Base-by-base conservation (phyloP, 352 stramenopile genomes). In the Globisporangium polare region DNA sequence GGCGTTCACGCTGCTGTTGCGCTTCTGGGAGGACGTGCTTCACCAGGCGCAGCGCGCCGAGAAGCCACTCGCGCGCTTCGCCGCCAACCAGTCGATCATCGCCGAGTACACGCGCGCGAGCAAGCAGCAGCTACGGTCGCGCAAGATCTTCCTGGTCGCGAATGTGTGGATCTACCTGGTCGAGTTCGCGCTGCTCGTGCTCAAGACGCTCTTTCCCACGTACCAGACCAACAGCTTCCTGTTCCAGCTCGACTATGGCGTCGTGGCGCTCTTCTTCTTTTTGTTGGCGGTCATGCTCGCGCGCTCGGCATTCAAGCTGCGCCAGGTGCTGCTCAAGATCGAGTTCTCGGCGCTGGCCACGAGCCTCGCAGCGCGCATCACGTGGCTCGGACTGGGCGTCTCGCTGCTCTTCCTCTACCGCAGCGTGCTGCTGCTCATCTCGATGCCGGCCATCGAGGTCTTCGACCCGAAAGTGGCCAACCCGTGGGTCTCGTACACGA, bases 151-250 rank as follows among this genome's bases (percentile, higher is more conserved):
- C 41, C 66, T 92, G 3, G 81, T 92, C 22, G 82, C 80, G 51
- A 92, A 90, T 54, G 83, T 92, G 5, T 92, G 80, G 83, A 90
- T 92, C 56, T 90, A 92, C 65, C 62, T 92, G 17, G 70, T 90
- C 15, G 83, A 92, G 56, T 87, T 77, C 45, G 78, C 71, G 45
- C 68, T 92, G 56, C 66, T 92, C 6, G 75, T 87, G 54, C 65
- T 88, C 51, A 88, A 90, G 71, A 90, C 78, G 31, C 63, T 90
- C 2, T 90, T 90, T 54, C 81, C 81, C 5, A 49, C 57, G 5
- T 63, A 63, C 37, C 47, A 57, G 49, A 51, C 78, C 39, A 78
- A 83, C 43, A 81, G 75, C 46, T 71, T 87, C 45, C 57, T 90
- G 6, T 89, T 89, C 68, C 68, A 92, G 63, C 69, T 81, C 60